These are phyloP conservation scores for Geotrichum restrictum DNA, from an alignment of 1,139 yeast genomes.

Conservation along the genomic window DNA sequence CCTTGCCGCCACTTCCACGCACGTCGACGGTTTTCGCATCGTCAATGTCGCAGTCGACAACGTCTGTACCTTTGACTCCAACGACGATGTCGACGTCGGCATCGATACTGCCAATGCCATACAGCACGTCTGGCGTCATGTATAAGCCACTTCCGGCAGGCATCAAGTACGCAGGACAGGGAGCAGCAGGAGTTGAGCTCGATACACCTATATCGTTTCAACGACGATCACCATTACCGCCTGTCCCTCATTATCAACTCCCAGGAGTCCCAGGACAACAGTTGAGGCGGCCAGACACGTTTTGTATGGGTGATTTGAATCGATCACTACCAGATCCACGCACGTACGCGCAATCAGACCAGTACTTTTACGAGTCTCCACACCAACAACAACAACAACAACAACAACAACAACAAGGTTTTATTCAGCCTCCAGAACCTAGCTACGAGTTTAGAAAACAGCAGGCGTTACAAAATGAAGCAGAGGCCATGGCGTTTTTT, in stretches of 20 bases:
- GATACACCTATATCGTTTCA: not conserved
- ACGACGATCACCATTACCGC: slow-evolving; percentile 1
- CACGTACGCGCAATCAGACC: not conserved
- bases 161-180: slow-evolving; percentile 9
- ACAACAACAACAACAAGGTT: too few relatives aligned
- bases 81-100: too few relatives aligned
- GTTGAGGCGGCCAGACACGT: not conserved
- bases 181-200: too few relatives aligned
- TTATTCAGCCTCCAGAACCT: too few relatives aligned
- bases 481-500: slow-evolving; percentile 8
- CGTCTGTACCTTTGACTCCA: too few relatives aligned
- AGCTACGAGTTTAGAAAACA: not conserved
- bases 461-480: not conserved
- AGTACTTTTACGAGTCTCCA: too few relatives aligned
- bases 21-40: too few relatives aligned
- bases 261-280: not conserved
- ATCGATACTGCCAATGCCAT: too few relatives aligned
- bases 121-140: not conserved
- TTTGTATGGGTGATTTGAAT: not conserved
- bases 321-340: not conserved
- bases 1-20: slow-evolving; percentile 5
- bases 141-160: slow-evolving; percentile 10
- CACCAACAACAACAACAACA: too few relatives aligned
- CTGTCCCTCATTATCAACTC: not conserved
- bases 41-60: too few relatives aligned